Evolutionary conservation across 768 basidiomycete genomes (phyloP).

Genomic region (Boletellus ananas): DNA sequence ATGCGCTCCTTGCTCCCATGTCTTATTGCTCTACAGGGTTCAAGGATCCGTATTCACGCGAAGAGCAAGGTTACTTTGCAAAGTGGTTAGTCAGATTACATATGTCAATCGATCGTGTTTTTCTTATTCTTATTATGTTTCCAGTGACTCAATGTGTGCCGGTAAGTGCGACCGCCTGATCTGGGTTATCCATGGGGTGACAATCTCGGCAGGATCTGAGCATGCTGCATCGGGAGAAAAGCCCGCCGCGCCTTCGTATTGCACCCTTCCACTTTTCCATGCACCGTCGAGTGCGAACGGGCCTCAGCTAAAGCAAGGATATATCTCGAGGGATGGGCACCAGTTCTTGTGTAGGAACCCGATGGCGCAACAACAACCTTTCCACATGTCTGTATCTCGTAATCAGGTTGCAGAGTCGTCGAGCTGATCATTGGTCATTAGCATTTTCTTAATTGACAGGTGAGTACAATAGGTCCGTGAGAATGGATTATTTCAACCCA

Average conservation of each 20-base stretch:
- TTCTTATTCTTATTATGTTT: too few species aligned
- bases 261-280: constrained; percentile 55
- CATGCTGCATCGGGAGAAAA: constrained; percentile 38
- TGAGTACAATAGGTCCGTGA: too few species aligned
- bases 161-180: too few species aligned
- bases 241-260: constrained; percentile 48
- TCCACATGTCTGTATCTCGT: constrained; percentile 64
- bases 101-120: too few species aligned
- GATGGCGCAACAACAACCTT: constrained; percentile 43
- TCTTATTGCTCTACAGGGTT: constrained; percentile 39
- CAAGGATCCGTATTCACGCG: constrained; percentile 59
- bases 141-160: constrained; percentile 53
- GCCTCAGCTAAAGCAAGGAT: constrained; percentile 32
- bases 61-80: constrained; percentile 49
- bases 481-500: too few species aligned
- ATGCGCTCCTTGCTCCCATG: neutral
- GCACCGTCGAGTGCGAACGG: constrained; percentile 24
- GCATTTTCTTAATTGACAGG: constrained; percentile 23
- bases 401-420: too few species aligned
- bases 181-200: too few species aligned
- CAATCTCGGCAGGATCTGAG: constrained; percentile 41
- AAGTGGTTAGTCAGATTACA: constrained; percentile 41
- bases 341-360: constrained; percentile 53
- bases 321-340: constrained; percentile 57
- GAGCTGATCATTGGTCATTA: constrained; percentile 7